These are phyloP conservation scores for Penicillium capsulatum DNA, from an alignment of 2,329 filamentous ascomycete genomes.

Conservation along the genomic window DNA sequence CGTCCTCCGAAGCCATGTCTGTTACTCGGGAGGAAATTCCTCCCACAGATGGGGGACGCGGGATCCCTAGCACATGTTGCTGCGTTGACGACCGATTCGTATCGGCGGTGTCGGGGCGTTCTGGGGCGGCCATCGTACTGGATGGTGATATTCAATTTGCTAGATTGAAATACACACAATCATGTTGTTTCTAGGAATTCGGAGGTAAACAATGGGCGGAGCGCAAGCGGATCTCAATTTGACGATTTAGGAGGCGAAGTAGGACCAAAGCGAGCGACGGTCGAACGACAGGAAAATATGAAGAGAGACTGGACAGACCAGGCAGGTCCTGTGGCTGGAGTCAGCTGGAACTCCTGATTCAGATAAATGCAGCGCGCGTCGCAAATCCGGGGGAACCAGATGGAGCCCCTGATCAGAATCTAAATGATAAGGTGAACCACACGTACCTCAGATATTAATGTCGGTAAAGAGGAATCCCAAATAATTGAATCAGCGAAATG, in stretches of 20 bases:
- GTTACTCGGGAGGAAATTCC: slow-evolving; percentile 68
- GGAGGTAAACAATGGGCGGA: slow-evolving; percentile 3
- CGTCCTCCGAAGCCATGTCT: slow-evolving; percentile 54
- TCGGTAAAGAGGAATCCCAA: slow-evolving; percentile 1
- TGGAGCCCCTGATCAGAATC: slow-evolving; percentile 17
- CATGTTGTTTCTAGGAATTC: slow-evolving; percentile 20
- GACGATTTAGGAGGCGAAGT: slow-evolving; percentile 1
- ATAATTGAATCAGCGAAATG: slow-evolving; percentile 11
- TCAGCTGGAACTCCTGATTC: background rate
- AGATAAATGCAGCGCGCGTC: slow-evolving; percentile 10
- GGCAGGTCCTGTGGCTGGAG: too few species aligned
- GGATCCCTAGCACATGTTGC: slow-evolving; percentile 51
- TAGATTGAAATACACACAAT: slow-evolving; percentile 16
- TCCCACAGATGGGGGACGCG: slow-evolving; percentile 38
- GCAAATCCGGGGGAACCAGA: slow-evolving; percentile 10
- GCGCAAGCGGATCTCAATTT: slow-evolving; percentile 4
- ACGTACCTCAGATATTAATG: slow-evolving; percentile 13
- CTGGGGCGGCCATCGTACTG: slow-evolving; percentile 23
- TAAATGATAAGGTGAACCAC: slow-evolving; percentile 1
- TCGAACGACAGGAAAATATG: slow-evolving; percentile 1
- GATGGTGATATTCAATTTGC: slow-evolving; percentile 5
- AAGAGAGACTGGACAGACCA: slow-evolving; percentile 8
- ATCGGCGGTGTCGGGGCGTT: slow-evolving; percentile 41
- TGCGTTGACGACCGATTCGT: slow-evolving; percentile 33
- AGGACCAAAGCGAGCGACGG: slow-evolving; percentile 13